Base-by-base conservation (phyloP, 2,329 filamentous ascomycete species). In the Aciculosporium take region DNA sequence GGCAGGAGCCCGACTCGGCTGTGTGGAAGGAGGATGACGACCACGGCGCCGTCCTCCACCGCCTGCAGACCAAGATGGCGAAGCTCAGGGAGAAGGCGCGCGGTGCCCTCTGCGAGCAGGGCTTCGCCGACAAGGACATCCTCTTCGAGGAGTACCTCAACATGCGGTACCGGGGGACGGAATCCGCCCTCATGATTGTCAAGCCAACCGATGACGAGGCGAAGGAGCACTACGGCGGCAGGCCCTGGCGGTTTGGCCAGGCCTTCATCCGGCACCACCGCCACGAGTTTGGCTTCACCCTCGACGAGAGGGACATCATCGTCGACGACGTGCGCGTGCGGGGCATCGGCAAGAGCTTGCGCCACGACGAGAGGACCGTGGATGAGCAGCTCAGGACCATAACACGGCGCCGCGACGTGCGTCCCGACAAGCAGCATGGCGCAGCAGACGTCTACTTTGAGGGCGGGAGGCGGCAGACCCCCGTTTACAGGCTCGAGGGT, bases 101-200 rank as follows among this genome's bases (percentile, higher is more conserved):
- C 0, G 64, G 68, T 15, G 74, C 76, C 0, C 64, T 95, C 4
- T 66, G 68, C 18, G 79, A 82, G 2, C 88, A 95, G 60, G 88
- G 87, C 0, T 94, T 95, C 54, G 66, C 71, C 1, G 74, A 83
- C 33, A 64, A 73, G 5, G 76, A 84, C 25, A 84, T 94, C 20
- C 71, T 79, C 0, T 94, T 89, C 53, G 87, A 94, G 56, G 84
- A 94, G 56, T 95, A 94, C 54, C 74, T 96, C 43, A 94, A 95
- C 56, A 87, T 95, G 80, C 71, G 88, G 43, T 94, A 94, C 54
- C 76, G 85, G 28, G 87, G 87, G 9, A 94, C 87, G 0, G 87
- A 94, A 56, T 93, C 86, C 7, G 84, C 87, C 1, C 69, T 94
- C 32, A 95, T 94, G 87, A 76, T 94, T 37, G 64, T 91, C 48